Evolutionary conservation across 257 asterid species (phyloP), one percentile per base, ranked within the genome.

Genomic region (Primulina eburnea): DNA sequence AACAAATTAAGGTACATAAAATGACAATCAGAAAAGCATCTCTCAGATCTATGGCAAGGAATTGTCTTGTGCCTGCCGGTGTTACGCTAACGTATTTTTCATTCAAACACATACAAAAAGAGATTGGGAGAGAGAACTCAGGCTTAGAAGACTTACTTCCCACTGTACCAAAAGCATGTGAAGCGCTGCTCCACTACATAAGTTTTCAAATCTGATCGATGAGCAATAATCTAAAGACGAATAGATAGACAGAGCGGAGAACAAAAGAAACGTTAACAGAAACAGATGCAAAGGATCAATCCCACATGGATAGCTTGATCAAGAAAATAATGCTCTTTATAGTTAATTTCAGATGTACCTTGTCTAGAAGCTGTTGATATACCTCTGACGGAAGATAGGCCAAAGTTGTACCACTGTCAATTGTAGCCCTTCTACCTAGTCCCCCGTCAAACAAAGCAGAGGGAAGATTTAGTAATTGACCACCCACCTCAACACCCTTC

Each of bases 371-470:
- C 69, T 79, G 79, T 61, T 73, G 71, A 69, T 86, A 88, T 59
- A 84, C 32, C 62, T 74, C 70, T 2, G 82, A 40, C 20, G 95
- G 83, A 73, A 88, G 87, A 76, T 86, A 88, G 65, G 95, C 86
- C 77, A 88, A 79, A 71, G 95, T 88, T 64, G 92, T 82, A 67
- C 95, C 92, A 63, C 92, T 86, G 76, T 88, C 95, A 55, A 88
- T 80, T 64, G 86, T 81, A 63, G 86, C 78, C 63, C 73, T 76
- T 71, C 77, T 72, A 32, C 68, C 65, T n/a, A 84, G 26, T 53
- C 74, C 82, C 17, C 69, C 17, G 33, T 82, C 90, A 78, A 78
- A 78, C n/a, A 74, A 70, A 68, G 74, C 71, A 28, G 71, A 24
- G 9, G 86, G 84, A 76, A 88, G 72, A 71, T 76, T 73, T 40